phyloP scores from a whole-genome alignment of 345 rosid genomes.

The Combretum micranthum region DNA sequence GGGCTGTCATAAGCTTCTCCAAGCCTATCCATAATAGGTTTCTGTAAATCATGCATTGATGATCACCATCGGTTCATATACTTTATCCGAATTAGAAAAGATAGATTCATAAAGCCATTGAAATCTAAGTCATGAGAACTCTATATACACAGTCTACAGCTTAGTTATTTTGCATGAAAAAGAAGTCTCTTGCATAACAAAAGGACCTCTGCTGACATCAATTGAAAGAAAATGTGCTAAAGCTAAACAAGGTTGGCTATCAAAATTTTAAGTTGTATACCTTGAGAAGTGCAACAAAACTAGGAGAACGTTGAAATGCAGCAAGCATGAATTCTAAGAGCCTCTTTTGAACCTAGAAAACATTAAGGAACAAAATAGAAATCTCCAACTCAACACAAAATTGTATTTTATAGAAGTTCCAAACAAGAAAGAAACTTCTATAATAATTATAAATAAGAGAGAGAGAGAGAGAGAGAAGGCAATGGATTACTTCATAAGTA shows the following conservation, averaged over 20 bases:
- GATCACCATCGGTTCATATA: no score
- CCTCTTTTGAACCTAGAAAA: constrained; percentile 63
- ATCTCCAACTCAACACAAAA: background rate
- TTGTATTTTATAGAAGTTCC: background rate
- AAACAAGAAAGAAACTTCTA: background rate
- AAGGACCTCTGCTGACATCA: background rate
- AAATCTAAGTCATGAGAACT: no score
- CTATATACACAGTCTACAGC: no score
- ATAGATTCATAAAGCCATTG: background rate
- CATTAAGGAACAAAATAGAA: background rate
- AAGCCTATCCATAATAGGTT: constrained; percentile 85
- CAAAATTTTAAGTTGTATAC: constrained; percentile 25
- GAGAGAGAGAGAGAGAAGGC: background rate
- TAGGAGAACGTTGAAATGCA: constrained; percentile 82
- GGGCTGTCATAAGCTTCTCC: constrained; percentile 93
- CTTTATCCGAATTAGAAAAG: background rate
- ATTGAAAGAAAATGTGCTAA: background rate
- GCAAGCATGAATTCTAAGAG: constrained; percentile 84
- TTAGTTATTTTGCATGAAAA: no score
- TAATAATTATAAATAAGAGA: background rate
- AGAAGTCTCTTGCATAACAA: background rate
- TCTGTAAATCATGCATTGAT: constrained; percentile 37
- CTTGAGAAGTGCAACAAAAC: constrained; percentile 71
- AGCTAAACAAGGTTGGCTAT: background rate
- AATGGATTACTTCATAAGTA: constrained; percentile 55